Conservation (phyloP, 73 alveolate species). For the Paramecium caudatum region DNA sequence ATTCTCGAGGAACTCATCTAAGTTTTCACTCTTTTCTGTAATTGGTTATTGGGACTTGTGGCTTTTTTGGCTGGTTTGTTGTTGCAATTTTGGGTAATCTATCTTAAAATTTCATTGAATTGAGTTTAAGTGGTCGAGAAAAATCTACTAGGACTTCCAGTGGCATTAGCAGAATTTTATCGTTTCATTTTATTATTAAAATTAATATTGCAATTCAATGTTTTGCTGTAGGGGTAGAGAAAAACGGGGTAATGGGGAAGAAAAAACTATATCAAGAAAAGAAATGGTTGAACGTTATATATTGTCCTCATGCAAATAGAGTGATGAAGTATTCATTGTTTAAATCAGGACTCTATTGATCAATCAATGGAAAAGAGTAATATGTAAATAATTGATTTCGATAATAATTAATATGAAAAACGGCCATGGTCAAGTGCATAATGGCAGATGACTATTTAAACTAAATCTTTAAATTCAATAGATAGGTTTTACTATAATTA, state of each 20-base stretch:
- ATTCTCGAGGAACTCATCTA: slow-evolving; percentile 27
- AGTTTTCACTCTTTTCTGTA: slow-evolving; percentile 33
- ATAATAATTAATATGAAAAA: slow-evolving; percentile 23
- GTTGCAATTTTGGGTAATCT: slow-evolving; percentile 46
- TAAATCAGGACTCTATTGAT: slow-evolving; percentile 32
- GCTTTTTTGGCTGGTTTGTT: background rate
- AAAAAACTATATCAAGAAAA: background rate
- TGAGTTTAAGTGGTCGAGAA: slow-evolving; percentile 35
- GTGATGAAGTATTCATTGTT: slow-evolving; percentile 7
- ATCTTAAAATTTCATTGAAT: slow-evolving; percentile 5
- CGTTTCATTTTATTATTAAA: slow-evolving; percentile 64
- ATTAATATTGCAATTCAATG: slow-evolving; percentile 27
- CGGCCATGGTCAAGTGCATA: background rate
- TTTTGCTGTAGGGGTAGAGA: slow-evolving; percentile 45
- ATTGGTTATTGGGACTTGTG: slow-evolving; percentile 6
- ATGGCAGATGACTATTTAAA: slow-evolving; percentile 14
- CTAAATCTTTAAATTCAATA: background rate
- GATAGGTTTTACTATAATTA: too few relatives aligned
- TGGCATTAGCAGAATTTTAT: slow-evolving; percentile 52
- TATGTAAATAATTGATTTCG: slow-evolving; percentile 2
- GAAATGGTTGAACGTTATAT: slow-evolving; percentile 50
- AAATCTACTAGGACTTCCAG: slow-evolving; percentile 44
- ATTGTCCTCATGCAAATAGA: background rate
- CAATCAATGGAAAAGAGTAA: background rate
- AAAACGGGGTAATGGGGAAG: slow-evolving; percentile 31